Percentiles rank a stretch among this genome's conserved stretches.
These are phyloP conservation scores for Corynascus novoguineensis DNA, from an alignment of 495 filamentous ascomycete species.

Conservation along the genomic window DNA sequence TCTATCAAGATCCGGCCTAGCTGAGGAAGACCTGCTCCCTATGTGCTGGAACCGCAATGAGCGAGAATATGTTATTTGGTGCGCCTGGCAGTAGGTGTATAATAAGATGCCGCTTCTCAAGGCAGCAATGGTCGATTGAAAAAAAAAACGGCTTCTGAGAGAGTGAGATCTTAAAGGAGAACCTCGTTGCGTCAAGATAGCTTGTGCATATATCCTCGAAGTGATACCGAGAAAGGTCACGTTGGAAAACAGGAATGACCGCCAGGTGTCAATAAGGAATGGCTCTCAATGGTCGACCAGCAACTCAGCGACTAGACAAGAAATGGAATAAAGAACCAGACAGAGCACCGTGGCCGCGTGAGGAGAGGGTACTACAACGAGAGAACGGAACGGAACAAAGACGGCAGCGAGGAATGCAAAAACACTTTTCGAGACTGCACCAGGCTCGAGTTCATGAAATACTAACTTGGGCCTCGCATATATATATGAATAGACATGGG, in stretches of 20 bases:
- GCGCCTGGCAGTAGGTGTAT: constrained; percentile 8
- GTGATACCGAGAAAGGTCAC: neutral
- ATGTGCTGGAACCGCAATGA: neutral
- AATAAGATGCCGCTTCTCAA: neutral
- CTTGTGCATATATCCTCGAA: neutral
- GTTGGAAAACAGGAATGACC: neutral
- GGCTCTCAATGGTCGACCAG: neutral
- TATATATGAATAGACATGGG: neutral
- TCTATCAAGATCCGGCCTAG: neutral
- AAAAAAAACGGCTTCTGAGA: neutral
- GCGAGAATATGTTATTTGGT: neutral
- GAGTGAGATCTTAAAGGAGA: neutral
- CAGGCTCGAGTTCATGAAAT: too few relatives aligned
- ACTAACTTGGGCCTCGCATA: too few relatives aligned
- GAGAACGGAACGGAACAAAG: neutral
- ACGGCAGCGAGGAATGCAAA: neutral
- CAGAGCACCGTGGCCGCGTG: constrained; percentile 19
- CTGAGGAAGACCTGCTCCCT: neutral
- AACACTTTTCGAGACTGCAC: too few relatives aligned
- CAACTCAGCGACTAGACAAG: neutral
- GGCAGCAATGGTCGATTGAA: neutral
- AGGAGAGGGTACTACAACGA: constrained; percentile 23
- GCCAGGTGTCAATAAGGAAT: neutral
- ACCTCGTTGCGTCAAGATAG: neutral
- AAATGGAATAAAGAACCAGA: neutral